Percentiles rank a stretch among this genome's conserved stretches.
phyloP scores from a whole-genome alignment of 169 alveolate genomes.

The Plasmodium gallinaceum region DNA sequence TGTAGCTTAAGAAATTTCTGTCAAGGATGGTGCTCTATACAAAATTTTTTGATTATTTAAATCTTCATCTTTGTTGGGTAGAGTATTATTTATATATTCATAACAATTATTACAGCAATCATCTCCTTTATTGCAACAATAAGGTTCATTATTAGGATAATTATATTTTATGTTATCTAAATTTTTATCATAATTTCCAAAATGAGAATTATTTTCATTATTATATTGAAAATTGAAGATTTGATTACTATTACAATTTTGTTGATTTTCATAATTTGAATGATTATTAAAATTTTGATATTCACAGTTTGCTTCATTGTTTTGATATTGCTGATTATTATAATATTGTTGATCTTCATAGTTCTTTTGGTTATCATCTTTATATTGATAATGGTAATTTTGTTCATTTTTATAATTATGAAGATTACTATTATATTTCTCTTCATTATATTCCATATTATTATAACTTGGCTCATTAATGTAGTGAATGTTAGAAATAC shows the following conservation, averaged over 20 bases:
- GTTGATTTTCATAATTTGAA: background rate
- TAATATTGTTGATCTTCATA: background rate
- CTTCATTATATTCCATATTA: background rate
- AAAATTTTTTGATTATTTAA: background rate
- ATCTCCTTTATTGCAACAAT: background rate
- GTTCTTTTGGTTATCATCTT: background rate
- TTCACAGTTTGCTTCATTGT: background rate
- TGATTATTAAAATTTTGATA: background rate
- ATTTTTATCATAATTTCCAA: background rate
- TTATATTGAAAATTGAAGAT: slow-evolving; percentile 12
- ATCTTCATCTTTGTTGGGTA: background rate
- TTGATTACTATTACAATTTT: background rate
- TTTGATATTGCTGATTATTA: too few species aligned
- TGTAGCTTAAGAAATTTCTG: slow-evolving; percentile 19
- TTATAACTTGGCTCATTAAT: background rate
- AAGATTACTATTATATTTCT: background rate
- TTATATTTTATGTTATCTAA: background rate
- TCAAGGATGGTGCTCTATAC: slow-evolving; percentile 33
- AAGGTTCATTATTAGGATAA: background rate
- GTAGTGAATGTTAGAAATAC: background rate
- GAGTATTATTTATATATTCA: background rate
- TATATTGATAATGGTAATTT: background rate
- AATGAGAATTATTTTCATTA: slow-evolving; percentile 1
- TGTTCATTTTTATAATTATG: background rate
- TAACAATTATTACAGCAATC: background rate